phyloP scores from a whole-genome alignment of 805 yeast genomes.

The Candida ponderosae region DNA sequence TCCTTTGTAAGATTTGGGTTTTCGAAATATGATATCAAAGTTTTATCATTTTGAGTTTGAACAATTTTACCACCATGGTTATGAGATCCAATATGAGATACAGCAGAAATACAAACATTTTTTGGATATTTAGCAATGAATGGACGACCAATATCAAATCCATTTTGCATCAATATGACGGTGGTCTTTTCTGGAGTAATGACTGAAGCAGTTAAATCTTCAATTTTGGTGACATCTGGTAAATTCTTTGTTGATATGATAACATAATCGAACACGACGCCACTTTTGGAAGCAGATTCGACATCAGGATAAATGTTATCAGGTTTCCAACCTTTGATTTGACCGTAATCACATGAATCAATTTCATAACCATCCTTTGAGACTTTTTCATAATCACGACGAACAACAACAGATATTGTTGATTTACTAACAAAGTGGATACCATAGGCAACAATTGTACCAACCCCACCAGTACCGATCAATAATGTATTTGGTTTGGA shows the following conservation, averaged over 20 bases:
- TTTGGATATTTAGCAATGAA: slow-evolving; percentile 40
- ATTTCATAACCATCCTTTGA: slow-evolving; percentile 46
- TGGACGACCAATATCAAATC: slow-evolving; percentile 55
- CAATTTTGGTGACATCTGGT: slow-evolving; percentile 54
- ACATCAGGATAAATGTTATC: slow-evolving; percentile 38
- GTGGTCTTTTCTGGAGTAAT: slow-evolving; percentile 35
- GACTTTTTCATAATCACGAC: slow-evolving; percentile 57
- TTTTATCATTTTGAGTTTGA: slow-evolving; percentile 43
- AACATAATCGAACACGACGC: slow-evolving; percentile 42
- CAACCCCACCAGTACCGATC: slow-evolving; percentile 85
- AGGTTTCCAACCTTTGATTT: slow-evolving; percentile 47
- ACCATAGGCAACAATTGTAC: slow-evolving; percentile 66
- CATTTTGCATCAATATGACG: slow-evolving; percentile 59
- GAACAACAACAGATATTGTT: slow-evolving; percentile 51
- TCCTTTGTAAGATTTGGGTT: slow-evolving; percentile 27
- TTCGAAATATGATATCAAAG: background rate
- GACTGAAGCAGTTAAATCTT: slow-evolving; percentile 42
- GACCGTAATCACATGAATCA: slow-evolving; percentile 57
- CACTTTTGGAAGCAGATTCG: slow-evolving; percentile 38
- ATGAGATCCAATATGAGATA: slow-evolving; percentile 55
- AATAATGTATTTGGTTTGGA: slow-evolving; percentile 38
- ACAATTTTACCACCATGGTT: slow-evolving; percentile 39
- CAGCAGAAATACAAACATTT: slow-evolving; percentile 49
- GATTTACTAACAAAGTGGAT: slow-evolving; percentile 40
- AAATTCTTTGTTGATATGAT: slow-evolving; percentile 60